Evolutionary conservation across 805 yeast genomes (phyloP).

Genomic region (Candida ponderosae): DNA sequence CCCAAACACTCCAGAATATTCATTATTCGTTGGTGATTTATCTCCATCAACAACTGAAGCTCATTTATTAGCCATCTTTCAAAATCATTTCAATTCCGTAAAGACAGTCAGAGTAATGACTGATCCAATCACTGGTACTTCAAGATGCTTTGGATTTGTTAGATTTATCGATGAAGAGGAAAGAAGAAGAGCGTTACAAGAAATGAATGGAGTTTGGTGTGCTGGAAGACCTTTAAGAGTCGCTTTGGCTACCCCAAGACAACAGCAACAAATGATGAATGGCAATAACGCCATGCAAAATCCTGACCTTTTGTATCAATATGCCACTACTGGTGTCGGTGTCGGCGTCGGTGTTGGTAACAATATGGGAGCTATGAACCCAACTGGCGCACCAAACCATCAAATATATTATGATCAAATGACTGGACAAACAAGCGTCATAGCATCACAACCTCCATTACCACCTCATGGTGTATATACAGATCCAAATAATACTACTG

Average conservation of each 20-base stretch:
- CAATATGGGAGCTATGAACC: too few species aligned
- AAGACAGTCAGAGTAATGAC: conserved; percentile 83
- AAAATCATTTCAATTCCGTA: conserved; percentile 54
- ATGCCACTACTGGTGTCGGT: too few species aligned
- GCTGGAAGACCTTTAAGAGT: conserved; percentile 73
- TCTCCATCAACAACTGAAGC: conserved; percentile 78
- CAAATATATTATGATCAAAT: not conserved
- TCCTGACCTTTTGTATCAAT: not conserved
- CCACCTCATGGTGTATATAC: conserved; percentile 12
- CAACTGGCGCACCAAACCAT: too few species aligned
- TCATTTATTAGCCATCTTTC: conserved; percentile 64
- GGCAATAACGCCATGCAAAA: conserved; percentile 2
- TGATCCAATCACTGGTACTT: conserved; percentile 70
- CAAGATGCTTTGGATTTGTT: conserved; percentile 77
- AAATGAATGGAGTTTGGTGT: conserved; percentile 76
- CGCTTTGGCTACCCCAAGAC: conserved; percentile 73
- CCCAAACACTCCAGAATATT: conserved; percentile 67
- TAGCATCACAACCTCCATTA: too few species aligned
- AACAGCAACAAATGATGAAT: not conserved
- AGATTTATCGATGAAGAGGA: conserved; percentile 66
- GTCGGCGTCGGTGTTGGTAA: too few species aligned
- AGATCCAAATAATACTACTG: conserved; percentile 66
- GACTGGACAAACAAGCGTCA: too few species aligned
- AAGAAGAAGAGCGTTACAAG: conserved; percentile 56
- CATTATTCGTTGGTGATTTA: conserved; percentile 77